Conservation (phyloP, 2,329 filamentous ascomycete genomes). For the Ophiostoma piceae region DNA sequence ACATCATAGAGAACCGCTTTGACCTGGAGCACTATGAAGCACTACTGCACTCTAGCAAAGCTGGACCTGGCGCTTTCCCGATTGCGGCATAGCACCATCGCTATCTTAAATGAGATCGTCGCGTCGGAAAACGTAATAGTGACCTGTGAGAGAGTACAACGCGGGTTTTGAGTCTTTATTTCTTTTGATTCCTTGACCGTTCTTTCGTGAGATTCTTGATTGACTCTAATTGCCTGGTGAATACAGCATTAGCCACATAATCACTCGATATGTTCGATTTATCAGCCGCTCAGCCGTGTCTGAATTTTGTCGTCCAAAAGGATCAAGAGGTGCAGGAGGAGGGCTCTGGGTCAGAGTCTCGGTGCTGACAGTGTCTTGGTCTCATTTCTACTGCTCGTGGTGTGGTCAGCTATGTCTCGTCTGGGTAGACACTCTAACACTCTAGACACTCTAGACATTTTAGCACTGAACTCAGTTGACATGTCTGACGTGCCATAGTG, state of each 20-base stretch:
- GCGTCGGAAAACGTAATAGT: background rate
- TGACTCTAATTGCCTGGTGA: background rate
- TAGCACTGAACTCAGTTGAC: background rate
- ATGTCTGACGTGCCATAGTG: conserved; percentile 3
- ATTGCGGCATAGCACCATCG: conserved; percentile 18
- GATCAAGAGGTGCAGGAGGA: background rate
- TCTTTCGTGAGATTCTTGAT: background rate
- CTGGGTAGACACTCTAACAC: background rate
- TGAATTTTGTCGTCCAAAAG: background rate
- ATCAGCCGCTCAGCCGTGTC: conserved; percentile 12
- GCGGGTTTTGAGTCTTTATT: background rate
- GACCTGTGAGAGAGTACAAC: background rate
- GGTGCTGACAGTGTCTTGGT: background rate
- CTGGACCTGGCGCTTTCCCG: background rate
- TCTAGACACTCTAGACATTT: too few relatives aligned
- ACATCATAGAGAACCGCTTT: background rate
- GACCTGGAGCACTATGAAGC: background rate
- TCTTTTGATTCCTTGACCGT: background rate
- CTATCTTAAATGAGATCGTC: conserved; percentile 22
- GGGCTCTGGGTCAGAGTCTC: background rate
- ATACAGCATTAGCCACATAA: background rate
- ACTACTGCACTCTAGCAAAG: conserved; percentile 5
- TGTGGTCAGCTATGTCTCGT: background rate
- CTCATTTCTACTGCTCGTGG: background rate
- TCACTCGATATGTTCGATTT: background rate